These are phyloP conservation scores for Mycosphaerelloides madeirae DNA, from an alignment of 2,329 filamentous ascomycete species.

Conservation along the genomic window DNA sequence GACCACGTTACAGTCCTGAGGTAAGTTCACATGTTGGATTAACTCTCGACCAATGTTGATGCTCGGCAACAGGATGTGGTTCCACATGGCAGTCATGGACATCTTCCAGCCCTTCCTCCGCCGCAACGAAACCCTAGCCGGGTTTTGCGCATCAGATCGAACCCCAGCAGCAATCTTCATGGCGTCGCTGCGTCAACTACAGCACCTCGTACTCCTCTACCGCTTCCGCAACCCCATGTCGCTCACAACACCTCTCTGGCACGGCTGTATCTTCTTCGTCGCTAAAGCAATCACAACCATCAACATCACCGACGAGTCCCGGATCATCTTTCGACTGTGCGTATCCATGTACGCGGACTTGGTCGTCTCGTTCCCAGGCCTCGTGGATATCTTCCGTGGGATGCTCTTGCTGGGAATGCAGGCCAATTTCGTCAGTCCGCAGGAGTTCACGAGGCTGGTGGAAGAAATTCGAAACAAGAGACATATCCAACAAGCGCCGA, in stretches of 20 bases:
- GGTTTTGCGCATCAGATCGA: slow-evolving; percentile 4
- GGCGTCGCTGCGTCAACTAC: slow-evolving; percentile 4
- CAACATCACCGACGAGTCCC: neutral
- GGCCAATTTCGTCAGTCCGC: slow-evolving; percentile 1
- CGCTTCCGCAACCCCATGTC: neutral
- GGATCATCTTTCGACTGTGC: slow-evolving; percentile 2
- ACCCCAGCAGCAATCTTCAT: slow-evolving; percentile 2
- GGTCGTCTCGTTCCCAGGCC: slow-evolving; percentile 5
- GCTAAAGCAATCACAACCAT: slow-evolving; percentile 4
- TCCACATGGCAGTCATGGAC: slow-evolving; percentile 5
- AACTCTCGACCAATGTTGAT: neutral
- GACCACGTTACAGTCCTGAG: neutral
- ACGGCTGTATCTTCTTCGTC: slow-evolving; percentile 5
- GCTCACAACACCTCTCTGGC: slow-evolving; percentile 4
- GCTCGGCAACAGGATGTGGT: slow-evolving; percentile 3
- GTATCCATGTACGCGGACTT: slow-evolving; percentile 5
- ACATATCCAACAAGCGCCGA: too few species aligned
- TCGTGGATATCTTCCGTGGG: slow-evolving; percentile 2
- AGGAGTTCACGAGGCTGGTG: too few species aligned
- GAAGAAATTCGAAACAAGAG: too few species aligned
- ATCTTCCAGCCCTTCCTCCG: slow-evolving; percentile 7
- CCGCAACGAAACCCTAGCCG: neutral
- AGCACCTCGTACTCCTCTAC: slow-evolving; percentile 3
- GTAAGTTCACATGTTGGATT: neutral
- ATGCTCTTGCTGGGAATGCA: slow-evolving; percentile 4